These are phyloP conservation scores for Zizania latifolia DNA, from an alignment of 176 grass and related monocot species.

Conservation along the genomic window DNA sequence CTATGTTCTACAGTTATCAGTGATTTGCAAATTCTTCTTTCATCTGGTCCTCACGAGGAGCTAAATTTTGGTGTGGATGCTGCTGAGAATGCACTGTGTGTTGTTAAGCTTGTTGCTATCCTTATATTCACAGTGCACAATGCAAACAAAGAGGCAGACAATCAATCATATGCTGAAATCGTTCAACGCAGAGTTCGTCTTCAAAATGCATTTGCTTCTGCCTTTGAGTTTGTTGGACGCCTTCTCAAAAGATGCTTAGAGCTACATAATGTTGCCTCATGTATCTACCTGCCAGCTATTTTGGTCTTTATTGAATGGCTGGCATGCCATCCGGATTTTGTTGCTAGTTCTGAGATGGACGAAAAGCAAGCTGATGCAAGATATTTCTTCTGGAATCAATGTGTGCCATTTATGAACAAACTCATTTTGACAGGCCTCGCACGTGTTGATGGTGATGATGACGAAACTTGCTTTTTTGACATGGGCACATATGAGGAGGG, in stretches of 20 bases:
- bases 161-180: slow-evolving; percentile 73
- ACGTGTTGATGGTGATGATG: slow-evolving; percentile 52
- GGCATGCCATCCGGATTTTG: slow-evolving; percentile 67
- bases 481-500: slow-evolving; percentile 68
- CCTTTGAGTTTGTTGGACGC: slow-evolving; percentile 70
- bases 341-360: slow-evolving; percentile 53
- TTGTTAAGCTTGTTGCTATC: slow-evolving; percentile 60
- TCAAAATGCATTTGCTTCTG: slow-evolving; percentile 72
- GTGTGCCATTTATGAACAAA: slow-evolving; percentile 71
- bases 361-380: slow-evolving; percentile 70
- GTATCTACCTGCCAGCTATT: slow-evolving; percentile 68
- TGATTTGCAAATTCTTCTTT: slow-evolving; percentile 75
- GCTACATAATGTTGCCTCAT: slow-evolving; percentile 62
- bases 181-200: slow-evolving; percentile 70
- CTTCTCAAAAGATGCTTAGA: slow-evolving; percentile 70
- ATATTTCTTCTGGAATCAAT: slow-evolving; percentile 90
- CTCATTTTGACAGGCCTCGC: slow-evolving; percentile 57
- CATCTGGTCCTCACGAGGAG: slow-evolving; percentile 64
- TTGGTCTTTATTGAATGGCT: slow-evolving; percentile 88
- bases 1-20: slow-evolving; percentile 46
- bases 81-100: slow-evolving; percentile 63
- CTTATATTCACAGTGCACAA: slow-evolving; percentile 94
- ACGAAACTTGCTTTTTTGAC: slow-evolving; percentile 78
- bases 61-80: slow-evolving; percentile 66
- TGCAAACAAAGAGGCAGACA: slow-evolving; percentile 62